Percentiles rank a stretch among this genome's conserved stretches.
These are phyloP conservation scores for Pseudopyricularia javanii DNA, from an alignment of 2,329 filamentous ascomycete genomes.

Conservation along the genomic window DNA sequence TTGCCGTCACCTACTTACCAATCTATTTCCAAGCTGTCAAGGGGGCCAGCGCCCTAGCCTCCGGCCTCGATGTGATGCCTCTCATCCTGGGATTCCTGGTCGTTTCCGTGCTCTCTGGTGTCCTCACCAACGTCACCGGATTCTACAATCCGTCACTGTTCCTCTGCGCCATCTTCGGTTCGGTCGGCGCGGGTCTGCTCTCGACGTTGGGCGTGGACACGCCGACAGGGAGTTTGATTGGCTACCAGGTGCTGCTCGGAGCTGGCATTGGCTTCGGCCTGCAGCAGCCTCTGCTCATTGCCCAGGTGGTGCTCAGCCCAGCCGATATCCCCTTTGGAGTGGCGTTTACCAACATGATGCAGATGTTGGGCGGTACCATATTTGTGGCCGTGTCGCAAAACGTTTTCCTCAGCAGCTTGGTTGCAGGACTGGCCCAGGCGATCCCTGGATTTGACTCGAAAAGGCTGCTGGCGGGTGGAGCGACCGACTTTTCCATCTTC, in stretches of 20 bases:
- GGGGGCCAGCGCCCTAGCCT: conserved; percentile 20
- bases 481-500: too few species aligned
- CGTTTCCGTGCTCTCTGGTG: conserved; percentile 20
- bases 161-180: conserved; percentile 21
- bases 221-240: conserved; percentile 25
- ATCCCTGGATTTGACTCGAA: too few species aligned
- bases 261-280: conserved; percentile 29
- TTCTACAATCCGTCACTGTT: conserved; percentile 22
- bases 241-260: conserved; percentile 34
- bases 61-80: conserved; percentile 27
- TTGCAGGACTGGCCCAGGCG: conserved; percentile 7
- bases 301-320: conserved; percentile 16
- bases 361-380: conserved; percentile 21
- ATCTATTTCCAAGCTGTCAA: conserved; percentile 39
- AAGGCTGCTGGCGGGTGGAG: too few species aligned
- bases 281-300: conserved; percentile 30
- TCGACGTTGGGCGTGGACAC: conserved; percentile 23
- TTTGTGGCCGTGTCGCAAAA: conserved; percentile 24
- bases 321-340: conserved; percentile 25
- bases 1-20: conserved; percentile 23
- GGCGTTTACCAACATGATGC: conserved; percentile 19
- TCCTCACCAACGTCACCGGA: conserved; percentile 16
- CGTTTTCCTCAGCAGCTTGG: conserved; percentile 19
- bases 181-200: conserved; percentile 22
- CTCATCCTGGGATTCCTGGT: conserved; percentile 24